Base-by-base conservation (phyloP, 2,329 filamentous ascomycete genomes). In the Cytospora piceicola region DNA sequence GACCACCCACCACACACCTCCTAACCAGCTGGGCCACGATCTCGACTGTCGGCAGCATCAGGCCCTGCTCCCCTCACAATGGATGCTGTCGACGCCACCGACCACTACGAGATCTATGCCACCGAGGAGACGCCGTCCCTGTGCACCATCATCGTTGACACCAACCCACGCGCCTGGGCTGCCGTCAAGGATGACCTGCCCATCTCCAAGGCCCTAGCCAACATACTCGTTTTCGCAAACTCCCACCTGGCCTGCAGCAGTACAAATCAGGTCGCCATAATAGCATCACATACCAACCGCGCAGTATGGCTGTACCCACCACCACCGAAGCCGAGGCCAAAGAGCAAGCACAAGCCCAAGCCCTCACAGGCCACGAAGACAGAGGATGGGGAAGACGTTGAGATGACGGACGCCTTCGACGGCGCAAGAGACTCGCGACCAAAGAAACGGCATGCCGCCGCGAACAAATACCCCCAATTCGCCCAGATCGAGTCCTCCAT, bases 391-490 rank as follows among this genome's bases (percentile, higher is more conserved):
- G 60, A 68, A 58, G 88, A 90, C 73, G 77, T 85, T 64, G 77
- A 83, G 68, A 90, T 91, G 88, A 78, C 75, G 27, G 76, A 80
- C 62, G 73, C 77, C 62, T 49, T 49, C n/a, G 60, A 56, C 15
- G 22, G 17, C 17, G 29, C 60, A 30, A 34, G 52, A 57, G 68
- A 73, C 46, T 69, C 74, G 59, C 70, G 70, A 70, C 49, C 32
- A 67, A 75, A 68, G 72, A 74, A 68, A 34, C 73, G 60, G 58
- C 71, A 69, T 29, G 68, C 65, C 61, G 83, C 83, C 2, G 89
- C 91, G 57, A 97, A 97, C 82, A 98, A 98, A 79, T 98, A 95
- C 79, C 91, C 93, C 0, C 92, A 93, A 57, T 98, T 98, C 76
- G 89, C 92, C 24, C 85, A 93, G 67, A 89, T 99, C 71, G 94